A percentile compares a stretch with the other conserved stretches of the same genome.
Evolutionary conservation across 2,329 filamentous ascomycete genomes (phyloP).

Genomic region (Penicillium sp.): DNA sequence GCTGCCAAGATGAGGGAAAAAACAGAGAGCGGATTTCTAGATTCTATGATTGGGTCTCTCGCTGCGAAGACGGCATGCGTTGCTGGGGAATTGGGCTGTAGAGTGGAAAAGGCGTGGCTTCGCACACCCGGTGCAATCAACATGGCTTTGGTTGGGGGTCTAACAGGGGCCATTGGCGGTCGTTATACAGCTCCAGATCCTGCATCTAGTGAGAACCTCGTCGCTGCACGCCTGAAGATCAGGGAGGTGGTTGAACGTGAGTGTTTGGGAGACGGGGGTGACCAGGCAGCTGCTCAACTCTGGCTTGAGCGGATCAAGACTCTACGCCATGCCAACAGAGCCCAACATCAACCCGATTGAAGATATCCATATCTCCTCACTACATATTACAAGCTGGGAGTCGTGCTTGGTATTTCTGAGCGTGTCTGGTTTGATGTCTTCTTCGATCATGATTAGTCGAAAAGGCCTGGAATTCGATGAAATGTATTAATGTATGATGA

Average conservation of each 20-base stretch:
- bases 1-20: slow-evolving; percentile 34
- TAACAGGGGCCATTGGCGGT: not conserved
- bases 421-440: too few species aligned
- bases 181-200: not conserved
- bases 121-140: slow-evolving; percentile 93
- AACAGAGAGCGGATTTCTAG: slow-evolving; percentile 39
- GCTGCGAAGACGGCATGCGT: slow-evolving; percentile 75
- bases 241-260: slow-evolving; percentile 62
- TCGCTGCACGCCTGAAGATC: slow-evolving; percentile 45
- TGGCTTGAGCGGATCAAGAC: slow-evolving; percentile 56
- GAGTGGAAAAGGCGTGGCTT: slow-evolving; percentile 79
- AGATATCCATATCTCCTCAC: not conserved
- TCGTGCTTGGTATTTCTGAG: too few species aligned
- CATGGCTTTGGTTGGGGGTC: slow-evolving; percentile 70
- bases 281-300: slow-evolving; percentile 46
- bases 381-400: too few species aligned
- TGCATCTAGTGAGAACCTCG: not conserved
- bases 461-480: not conserved
- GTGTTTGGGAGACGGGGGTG: slow-evolving; percentile 45
- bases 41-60: slow-evolving; percentile 79
- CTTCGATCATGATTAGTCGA: not conserved
- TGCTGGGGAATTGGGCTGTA: slow-evolving; percentile 71
- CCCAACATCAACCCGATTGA: slow-evolving; percentile 29
- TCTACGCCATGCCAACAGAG: slow-evolving; percentile 49
- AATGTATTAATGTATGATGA: slow-evolving; percentile 6